Conservation (phyloP, 2,329 filamentous ascomycete genomes). For the Claviceps maximensis region DNA sequence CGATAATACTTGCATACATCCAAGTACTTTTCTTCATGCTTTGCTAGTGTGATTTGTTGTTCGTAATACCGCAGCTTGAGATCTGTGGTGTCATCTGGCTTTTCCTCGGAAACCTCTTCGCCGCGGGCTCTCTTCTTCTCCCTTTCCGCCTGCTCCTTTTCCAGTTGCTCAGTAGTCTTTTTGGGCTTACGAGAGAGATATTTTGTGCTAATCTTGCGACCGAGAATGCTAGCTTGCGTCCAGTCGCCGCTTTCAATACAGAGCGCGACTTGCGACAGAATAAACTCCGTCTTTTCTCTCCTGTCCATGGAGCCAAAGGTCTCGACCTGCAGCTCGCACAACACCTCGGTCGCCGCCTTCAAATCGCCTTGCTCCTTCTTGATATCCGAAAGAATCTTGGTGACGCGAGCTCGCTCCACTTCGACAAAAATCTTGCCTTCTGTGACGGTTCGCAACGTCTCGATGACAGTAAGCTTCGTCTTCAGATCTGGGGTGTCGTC, state of each 20-base stretch:
- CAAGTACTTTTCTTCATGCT: constrained; percentile 95
- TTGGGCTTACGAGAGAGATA: constrained; percentile 85
- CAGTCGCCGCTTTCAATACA: constrained; percentile 95
- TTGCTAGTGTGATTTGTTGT: constrained; percentile 89
- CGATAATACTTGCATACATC: constrained; percentile 97
- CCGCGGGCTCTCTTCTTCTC: constrained; percentile 74
- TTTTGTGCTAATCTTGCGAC: constrained; percentile 90
- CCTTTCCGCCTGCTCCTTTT: constrained; percentile 78
- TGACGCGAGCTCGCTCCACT: constrained; percentile 91
- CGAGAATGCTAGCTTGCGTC: constrained; percentile 88
- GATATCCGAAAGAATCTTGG: constrained; percentile 89
- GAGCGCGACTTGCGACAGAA: constrained; percentile 82
- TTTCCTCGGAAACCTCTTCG: constrained; percentile 65
- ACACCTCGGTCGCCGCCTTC: constrained; percentile 76
- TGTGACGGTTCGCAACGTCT: constrained; percentile 88
- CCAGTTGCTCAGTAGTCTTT: constrained; percentile 78
- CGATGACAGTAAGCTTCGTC: constrained; percentile 84
- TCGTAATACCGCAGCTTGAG: constrained; percentile 94
- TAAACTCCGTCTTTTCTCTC: constrained; percentile 97
- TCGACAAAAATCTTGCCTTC: constrained; percentile 99
- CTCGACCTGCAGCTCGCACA: constrained; percentile 96
- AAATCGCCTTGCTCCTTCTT: constrained; percentile 93
- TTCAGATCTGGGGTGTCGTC: constrained; percentile 74
- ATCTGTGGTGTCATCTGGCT: constrained; percentile 84
- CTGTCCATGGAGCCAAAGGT: constrained; percentile 97